Base-by-base conservation (phyloP, 2,329 filamentous ascomycete genomes). In the Aaosphaeria arxii region DNA sequence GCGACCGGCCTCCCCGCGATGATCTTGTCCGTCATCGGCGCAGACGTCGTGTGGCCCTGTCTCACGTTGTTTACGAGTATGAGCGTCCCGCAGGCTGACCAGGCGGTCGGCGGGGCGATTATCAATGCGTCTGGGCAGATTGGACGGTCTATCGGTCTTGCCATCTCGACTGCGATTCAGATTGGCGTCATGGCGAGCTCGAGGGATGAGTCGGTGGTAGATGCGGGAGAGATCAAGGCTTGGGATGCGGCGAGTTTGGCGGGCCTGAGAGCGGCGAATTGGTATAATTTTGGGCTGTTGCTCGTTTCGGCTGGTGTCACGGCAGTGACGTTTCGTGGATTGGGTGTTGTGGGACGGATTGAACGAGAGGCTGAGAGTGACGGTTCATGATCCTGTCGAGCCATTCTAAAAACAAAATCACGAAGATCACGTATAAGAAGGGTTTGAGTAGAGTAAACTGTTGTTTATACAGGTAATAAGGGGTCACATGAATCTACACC, bases 41-140 rank as follows among this genome's bases (percentile, higher is more conserved):
- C 83, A 5, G 84, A 87, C 58, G 84, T 80, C 0, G 73, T 83
- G 0, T 86, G 82, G 75, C 83, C 84, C 1, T 79, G 78, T 29
- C 67, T 87, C n/a, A 82, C 80, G 0, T 74, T 88, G 1, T 86
- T 85, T 59, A 85, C 80, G 0, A 30, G 17, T 31, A 29, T 43
- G 11, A 24, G 84, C 83, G 0, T 87, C 1, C 79, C 83, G 0
- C 73, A 74, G 4, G 78, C 80, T 42, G 83, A 87, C 51, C 84
- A 87, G 60, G 82, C 83, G 1, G 62, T 87, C 1, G 84, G 84
- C 1, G 84, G 83, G 1, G 85, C 82, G 0, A 75, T 87, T 6
- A 79, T 87, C 61, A 86, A 87, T 53, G 77, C 82, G 0, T 77
- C 83, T 17, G 81, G 80, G 1, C 82, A 86, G 56, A 70, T 87